phyloP scores from a whole-genome alignment of 1,284 basidiomycete species.

The Neonothopanus nambi region DNA sequence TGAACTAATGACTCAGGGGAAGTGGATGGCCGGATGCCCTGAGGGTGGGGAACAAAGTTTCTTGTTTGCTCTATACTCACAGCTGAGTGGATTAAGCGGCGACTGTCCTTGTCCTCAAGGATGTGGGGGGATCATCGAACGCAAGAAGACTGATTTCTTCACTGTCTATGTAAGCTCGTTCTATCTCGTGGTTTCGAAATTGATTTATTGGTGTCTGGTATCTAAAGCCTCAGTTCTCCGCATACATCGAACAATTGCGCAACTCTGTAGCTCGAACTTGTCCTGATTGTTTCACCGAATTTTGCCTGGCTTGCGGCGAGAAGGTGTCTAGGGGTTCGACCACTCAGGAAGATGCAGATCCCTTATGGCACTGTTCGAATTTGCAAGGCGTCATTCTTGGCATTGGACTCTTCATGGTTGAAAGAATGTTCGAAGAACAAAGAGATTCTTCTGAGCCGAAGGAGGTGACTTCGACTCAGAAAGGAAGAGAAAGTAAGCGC shows the following conservation, averaged over 20 bases:
- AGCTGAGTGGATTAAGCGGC: constrained; percentile 54
- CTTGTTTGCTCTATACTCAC: constrained; percentile 81
- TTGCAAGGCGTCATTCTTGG: constrained; percentile 86
- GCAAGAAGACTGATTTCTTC: constrained; percentile 80
- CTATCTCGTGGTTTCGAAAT: neutral
- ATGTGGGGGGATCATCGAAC: constrained; percentile 61
- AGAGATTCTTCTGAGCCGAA: constrained; percentile 38
- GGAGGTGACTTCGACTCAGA: too few relatives aligned
- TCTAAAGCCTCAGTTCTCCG: constrained; percentile 65
- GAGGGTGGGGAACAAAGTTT: constrained; percentile 89
- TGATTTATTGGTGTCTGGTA: constrained; percentile 6
- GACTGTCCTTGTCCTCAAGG: constrained; percentile 69
- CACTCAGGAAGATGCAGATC: constrained; percentile 44
- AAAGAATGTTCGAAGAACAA: constrained; percentile 66
- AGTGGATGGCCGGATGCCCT: constrained; percentile 96
- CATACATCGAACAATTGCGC: constrained; percentile 67
- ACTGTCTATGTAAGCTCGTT: constrained; percentile 67
- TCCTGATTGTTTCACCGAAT: constrained; percentile 60
- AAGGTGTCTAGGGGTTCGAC: constrained; percentile 40
- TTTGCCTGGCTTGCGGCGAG: constrained; percentile 88
- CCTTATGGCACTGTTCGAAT: constrained; percentile 84
- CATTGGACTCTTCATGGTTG: constrained; percentile 79
- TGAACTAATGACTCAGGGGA: constrained; percentile 80
- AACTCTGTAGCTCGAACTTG: constrained; percentile 62
- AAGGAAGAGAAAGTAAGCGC: constrained; percentile 47